Base-by-base conservation (phyloP, 305 asterid genomes). In the Solanum hybrid region DNA sequence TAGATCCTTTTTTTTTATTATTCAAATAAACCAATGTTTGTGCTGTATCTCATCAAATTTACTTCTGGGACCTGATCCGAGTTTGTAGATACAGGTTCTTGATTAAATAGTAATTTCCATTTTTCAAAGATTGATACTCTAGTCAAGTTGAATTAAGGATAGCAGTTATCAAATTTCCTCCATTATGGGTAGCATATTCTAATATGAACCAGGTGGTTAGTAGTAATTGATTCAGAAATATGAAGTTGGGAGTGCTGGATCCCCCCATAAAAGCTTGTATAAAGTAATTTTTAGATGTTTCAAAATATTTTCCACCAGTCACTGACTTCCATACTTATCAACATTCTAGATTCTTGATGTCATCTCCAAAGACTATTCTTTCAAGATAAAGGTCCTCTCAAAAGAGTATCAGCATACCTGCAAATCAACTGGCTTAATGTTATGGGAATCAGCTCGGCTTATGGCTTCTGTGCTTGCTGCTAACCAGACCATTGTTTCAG, bases 371-470 rank as follows among this genome's bases (percentile, higher is more conserved):
- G 94, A 93, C 90, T 91, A 89, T 89, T 10, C 34, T 51, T 96
- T 97, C 96, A 95, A 95, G 96, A 94, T 96, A 88, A 96, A 93
- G 90, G 85, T 96, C 76, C 93, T 96, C 37, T 93, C 99, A 0
- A 96, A 91, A 91, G 99, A 97, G 95, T 90, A 93, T 91, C 99
- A 97, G 87, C 99, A 97, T 90, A 97, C 98, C n/a, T 97, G 99
- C 93, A 88, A 93, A 88, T 95, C 99, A 84, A 97, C 99, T 14
- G 99, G 99, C 88, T 91, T 96, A 90, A 97, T 97, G 98, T 94
- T 97, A 64, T 97, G 99, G 99, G 99, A 96, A 92, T 96, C 99
- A 66, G 98, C 99, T 42, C 91, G 93, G 89, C 86, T 97, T 81
- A 97, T 97, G 99, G 97, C 98, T 46, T 93, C 95, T 2, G 84